phyloP scores from a whole-genome alignment of 805 yeast genomes.

The Cyberlindnera bimundalis region DNA sequence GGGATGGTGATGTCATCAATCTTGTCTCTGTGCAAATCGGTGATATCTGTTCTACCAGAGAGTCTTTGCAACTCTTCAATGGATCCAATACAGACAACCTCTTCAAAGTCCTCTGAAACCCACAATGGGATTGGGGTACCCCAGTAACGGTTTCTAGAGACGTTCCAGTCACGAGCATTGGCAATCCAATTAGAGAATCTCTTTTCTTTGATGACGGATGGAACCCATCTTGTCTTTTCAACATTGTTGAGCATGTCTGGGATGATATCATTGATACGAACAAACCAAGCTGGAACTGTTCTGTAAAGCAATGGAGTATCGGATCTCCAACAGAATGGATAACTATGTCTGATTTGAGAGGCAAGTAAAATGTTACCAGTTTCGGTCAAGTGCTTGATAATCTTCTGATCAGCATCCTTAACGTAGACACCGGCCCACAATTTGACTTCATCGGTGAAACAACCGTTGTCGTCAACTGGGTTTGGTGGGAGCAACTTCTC shows the following conservation, averaged over 20 bases:
- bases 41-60: constrained; percentile 76
- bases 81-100: constrained; percentile 90
- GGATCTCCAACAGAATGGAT: constrained; percentile 99
- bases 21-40: constrained; percentile 90
- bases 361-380: constrained; percentile 71
- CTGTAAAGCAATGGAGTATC: constrained; percentile 96
- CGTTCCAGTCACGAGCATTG: constrained; percentile 98
- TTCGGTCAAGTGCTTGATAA: constrained; percentile 79
- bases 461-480: constrained; percentile 93
- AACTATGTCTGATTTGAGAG: constrained; percentile 88
- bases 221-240: constrained; percentile 92
- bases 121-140: constrained; percentile 99
- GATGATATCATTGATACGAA: constrained; percentile 79
- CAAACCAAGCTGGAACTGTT: constrained; percentile 98
- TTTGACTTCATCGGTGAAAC: constrained; percentile 69
- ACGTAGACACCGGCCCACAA: constrained; percentile 83
- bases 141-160: constrained; percentile 98
- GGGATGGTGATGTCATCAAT: constrained; percentile 94
- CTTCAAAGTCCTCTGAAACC: constrained; percentile 92
- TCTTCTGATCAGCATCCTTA: constrained; percentile 91
- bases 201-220: constrained; percentile 83
- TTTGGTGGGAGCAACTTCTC: constrained; percentile 77
- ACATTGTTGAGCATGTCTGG: constrained; percentile 89
- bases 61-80: constrained; percentile 80
- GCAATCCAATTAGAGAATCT: constrained; percentile 98